Evolutionary conservation across 805 yeast species (phyloP), one percentile per base, ranked within the genome.

Genomic region (Lipomyces lipofer): DNA sequence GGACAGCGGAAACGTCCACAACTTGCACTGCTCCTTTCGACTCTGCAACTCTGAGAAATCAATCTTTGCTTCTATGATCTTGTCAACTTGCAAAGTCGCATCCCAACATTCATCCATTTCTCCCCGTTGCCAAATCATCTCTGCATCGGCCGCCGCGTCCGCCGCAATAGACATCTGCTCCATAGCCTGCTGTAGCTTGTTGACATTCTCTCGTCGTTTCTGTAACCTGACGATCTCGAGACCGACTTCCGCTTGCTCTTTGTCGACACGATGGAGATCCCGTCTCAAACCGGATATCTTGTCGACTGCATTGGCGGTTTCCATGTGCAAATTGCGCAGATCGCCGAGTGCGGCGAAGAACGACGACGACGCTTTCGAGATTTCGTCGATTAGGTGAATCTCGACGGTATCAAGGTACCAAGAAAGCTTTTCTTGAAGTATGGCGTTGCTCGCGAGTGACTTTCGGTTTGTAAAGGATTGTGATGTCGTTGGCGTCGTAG

Each of bases 341-440:
- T 89, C 95, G 50, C 84, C 88, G 51, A 95, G 73, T 0, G 97
- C 91, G 48, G 82, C 82, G 70, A 90, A 90, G 66, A 94, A 92
- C 6, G 91, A 83, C 49, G 83, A 82, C 0, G 97, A 88, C 0
- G 96, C 86, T 59, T 81, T 80, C 2, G 96, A 85, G 29, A 94
- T 89, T 69, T 90, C 96, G 36, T 80, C 77, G 17, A 91, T 86
- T 39, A 92, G 72, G 57, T 86, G 84, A 33, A 87, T 75, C 70
- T 92, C 99, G 0, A 92, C 89, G 0, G 83, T 77, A 67, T 94
- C 98, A 51, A 94, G 74, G 65, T 90, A 89, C 70, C 83, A 83
- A 2, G 94, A 86, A 30, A 92, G 73, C 65, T 82, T 83, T 42
- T 89, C 95, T 64, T 86, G 96, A 15, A 91, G 69, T 21, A 76